Evolutionary conservation across 768 basidiomycete species (phyloP), one percentile per base, ranked within the genome.

Genomic region (Paxillus ammoniavirescens): DNA sequence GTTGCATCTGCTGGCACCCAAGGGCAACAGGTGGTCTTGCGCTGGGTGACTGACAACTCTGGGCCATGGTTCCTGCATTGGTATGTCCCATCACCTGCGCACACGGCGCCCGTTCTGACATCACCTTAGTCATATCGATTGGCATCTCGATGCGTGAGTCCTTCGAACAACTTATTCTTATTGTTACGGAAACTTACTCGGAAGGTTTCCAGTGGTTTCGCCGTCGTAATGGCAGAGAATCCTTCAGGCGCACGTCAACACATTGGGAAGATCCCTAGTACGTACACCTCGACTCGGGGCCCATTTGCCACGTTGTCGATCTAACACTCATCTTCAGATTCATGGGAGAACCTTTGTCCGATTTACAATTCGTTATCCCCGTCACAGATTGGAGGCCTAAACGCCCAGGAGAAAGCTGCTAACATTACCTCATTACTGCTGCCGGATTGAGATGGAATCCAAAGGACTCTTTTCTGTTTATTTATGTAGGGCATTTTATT

Each of bases 41-140:
- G 84, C 41, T 87, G 80, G 65, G 67, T 72, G 17, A 84, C 84
- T 2, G 81, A 87, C 58, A 87, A 88, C 63, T 71, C 83, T 1
- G 85, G 86, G 6, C 76, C 80, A 9, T 84, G 82, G 79, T 70
- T 78, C 56, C 55, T 77, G 40, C 77, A 78, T 52, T 78, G 68
- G 67, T 68, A 50, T 42, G 31, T 31, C 12, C 49, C 18, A 15
- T 46, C 12, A n/a, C 42, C 5, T 36, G 14, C 8, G 2, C 15
- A 37, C 21, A 6, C 17, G 15, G 17, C 12, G 23, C 18, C 1
- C 35, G 15, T 53, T 7, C 37, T 60, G 42, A 59, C 37, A 9
- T 23, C 10, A 28, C 14, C n/a, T 7, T 7, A 68, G 67, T 45
- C 67, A 67, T 26, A 63, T 67, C 15, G 67, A 69, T 21, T 68